These are phyloP conservation scores for Wolfiporia cocos DNA, from an alignment of 1,284 basidiomycete species.

Conservation along the genomic window DNA sequence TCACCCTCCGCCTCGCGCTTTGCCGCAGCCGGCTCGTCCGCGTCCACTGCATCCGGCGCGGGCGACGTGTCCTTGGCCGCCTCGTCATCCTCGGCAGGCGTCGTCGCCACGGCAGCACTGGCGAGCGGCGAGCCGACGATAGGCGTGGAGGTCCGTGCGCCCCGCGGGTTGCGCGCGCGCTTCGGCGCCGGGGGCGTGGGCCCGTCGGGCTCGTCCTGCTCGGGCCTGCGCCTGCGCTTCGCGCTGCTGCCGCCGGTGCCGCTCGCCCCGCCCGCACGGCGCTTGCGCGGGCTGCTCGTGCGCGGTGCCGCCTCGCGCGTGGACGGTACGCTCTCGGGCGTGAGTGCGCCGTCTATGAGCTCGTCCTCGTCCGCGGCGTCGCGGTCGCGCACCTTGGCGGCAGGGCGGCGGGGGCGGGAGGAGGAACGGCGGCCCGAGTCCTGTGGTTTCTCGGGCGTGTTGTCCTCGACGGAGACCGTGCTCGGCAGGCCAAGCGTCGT, in stretches of 20 bases:
- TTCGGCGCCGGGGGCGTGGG: conserved; percentile 71
- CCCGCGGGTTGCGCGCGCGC: conserved; percentile 48
- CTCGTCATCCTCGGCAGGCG: conserved; percentile 17
- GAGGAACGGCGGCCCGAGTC: conserved; percentile 36
- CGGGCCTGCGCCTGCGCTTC: conserved; percentile 50
- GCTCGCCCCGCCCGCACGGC: conserved; percentile 22
- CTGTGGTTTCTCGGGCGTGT: conserved; percentile 26
- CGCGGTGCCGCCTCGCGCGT: conserved; percentile 13
- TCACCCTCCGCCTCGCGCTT: conserved; percentile 16
- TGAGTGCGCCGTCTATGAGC: conserved; percentile 5
- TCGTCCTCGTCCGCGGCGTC: conserved; percentile 26
- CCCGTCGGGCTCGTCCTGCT: conserved; percentile 56
- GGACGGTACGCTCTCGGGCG: conserved; percentile 8
- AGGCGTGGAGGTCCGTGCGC: conserved; percentile 18
- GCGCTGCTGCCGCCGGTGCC: conserved; percentile 30
- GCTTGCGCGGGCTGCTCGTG: conserved; percentile 29
- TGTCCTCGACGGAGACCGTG: conserved; percentile 26
- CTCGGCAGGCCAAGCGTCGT: conserved; percentile 39
- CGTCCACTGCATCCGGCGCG: conserved; percentile 12
- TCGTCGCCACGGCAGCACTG: conserved; percentile 18
- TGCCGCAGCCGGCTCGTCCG: conserved; percentile 17
- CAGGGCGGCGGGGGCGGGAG: conserved; percentile 43
- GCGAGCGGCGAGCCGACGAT: conserved; percentile 23
- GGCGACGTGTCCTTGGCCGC: conserved; percentile 20
- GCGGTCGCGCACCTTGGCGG: conserved; percentile 46